Base-by-base conservation (phyloP, 2,329 filamentous ascomycete genomes). In the Cladosporium cucumerinum region DNA sequence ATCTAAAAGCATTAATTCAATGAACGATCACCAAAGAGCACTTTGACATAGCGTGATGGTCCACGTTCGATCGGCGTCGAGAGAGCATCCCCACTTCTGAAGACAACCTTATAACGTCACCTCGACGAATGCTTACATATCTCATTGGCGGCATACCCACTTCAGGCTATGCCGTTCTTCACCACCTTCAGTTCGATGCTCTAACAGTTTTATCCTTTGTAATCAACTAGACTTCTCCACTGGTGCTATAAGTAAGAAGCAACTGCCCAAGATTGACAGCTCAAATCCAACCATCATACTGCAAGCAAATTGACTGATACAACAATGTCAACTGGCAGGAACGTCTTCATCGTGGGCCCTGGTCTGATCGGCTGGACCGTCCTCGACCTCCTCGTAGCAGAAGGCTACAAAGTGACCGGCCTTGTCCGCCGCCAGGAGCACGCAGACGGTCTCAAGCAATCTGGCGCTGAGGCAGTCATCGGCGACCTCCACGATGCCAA, bases 341-440 rank as follows among this genome's bases (percentile, higher is more conserved):
- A 69, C 14, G 78, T 81, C 49, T 78, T 82, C 70, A 74, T 82
- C 61, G 69, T 83, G 52, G 80, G 81, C 12, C 78, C 80, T 12
- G 80, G 81, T 66, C 82, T 78, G 74, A 81, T 84, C 63, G 82
- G 82, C 49, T 79, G 78, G 70, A 79, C 81, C 30, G 75, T 84
- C 46, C 73, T 84, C 26, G 78, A 82, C 6, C 71, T 79, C 7
- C 76, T 84, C 18, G 68, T 80, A 48, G 69, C 70, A 55, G 78
- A 82, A 62, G 72, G 75, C 21, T 81, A 82, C 69, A 66, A 69
- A 1, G 77, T 84, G 32, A 81, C 79, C 0, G 77, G 74, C 1
- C 75, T 78, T 25, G 78, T 80, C n/a, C 76, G 79, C 32, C 72
- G 78, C n/a, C 68, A 78, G 66, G 73, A 74, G 59, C 75, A 78